Conservation (phyloP, 129 eudicot genomes). For the Artemisia tridentata region DNA sequence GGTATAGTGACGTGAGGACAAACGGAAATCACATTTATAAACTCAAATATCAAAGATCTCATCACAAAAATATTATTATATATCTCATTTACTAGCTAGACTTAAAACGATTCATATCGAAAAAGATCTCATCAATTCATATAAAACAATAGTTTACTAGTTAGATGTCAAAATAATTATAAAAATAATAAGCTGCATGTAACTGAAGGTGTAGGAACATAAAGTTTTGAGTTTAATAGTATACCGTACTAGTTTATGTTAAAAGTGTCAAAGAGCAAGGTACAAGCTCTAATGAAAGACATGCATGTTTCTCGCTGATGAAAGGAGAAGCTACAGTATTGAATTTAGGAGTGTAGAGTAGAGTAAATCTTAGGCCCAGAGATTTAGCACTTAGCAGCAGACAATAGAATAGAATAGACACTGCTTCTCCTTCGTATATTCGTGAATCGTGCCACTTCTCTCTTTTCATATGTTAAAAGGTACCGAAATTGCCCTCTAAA, state of each 20-base stretch:
- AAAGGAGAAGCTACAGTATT: constrained; percentile 3
- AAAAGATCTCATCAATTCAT: too few relatives aligned
- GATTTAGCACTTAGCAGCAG: constrained; percentile 27
- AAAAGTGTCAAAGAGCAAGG: neutral
- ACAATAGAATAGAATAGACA: constrained; percentile 13
- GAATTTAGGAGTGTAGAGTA: constrained; percentile 3
- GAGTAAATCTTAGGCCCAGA: constrained; percentile 22
- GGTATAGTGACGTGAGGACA: too few relatives aligned
- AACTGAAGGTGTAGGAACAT: too few relatives aligned
- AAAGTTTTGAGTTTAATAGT: too few relatives aligned
- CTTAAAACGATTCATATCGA: too few relatives aligned
- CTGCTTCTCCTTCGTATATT: constrained; percentile 12
- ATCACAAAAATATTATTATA: too few relatives aligned
- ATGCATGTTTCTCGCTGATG: neutral
- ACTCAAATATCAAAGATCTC: too few relatives aligned
- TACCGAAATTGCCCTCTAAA: neutral
- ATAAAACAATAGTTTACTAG: too few relatives aligned
- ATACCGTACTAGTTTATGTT: neutral
- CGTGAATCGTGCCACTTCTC: constrained; percentile 21
- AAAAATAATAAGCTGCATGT: too few relatives aligned
- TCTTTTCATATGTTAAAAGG: neutral
- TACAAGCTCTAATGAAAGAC: neutral
- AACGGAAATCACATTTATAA: too few relatives aligned
- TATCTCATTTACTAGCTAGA: too few relatives aligned
- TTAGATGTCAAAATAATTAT: too few relatives aligned